Evolutionary conservation across 2,329 filamentous ascomycete genomes (phyloP).

Genomic region (Fusarium domesticum): DNA sequence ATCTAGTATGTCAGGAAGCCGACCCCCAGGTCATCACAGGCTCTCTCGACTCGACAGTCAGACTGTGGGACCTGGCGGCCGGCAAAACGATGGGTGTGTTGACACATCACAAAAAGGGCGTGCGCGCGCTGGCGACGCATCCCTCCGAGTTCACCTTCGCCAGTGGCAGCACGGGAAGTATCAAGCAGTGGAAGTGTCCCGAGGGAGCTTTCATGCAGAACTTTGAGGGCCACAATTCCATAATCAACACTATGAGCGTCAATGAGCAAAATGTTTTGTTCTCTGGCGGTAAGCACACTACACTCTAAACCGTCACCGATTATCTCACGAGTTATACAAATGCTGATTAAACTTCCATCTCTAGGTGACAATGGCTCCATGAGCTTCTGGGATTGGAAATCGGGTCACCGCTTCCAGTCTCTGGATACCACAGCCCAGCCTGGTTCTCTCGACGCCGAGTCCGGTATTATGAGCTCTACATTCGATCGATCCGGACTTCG

Average conservation of each 20-base stretch:
- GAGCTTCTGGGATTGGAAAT: slow-evolving; percentile 99
- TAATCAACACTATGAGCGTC: slow-evolving; percentile 90
- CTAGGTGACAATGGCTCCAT: slow-evolving; percentile 86
- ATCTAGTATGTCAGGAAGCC: slow-evolving; percentile 89
- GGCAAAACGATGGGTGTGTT: slow-evolving; percentile 95
- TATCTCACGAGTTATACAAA: no score
- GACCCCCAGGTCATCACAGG: slow-evolving; percentile 93
- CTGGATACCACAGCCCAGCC: slow-evolving; percentile 91
- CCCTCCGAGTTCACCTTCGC: slow-evolving; percentile 96
- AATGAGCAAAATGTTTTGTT: slow-evolving; percentile 96
- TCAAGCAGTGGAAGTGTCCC: slow-evolving; percentile 99
- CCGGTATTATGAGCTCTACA: slow-evolving; percentile 89
- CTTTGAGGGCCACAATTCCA: slow-evolving; percentile 92
- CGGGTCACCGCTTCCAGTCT: slow-evolving; percentile 85
- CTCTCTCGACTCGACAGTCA: slow-evolving; percentile 88
- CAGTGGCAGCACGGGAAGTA: slow-evolving; percentile 83
- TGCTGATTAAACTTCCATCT: slow-evolving; percentile 8
- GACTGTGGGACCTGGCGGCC: slow-evolving; percentile 92
- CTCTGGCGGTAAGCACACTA: slow-evolving; percentile 67
- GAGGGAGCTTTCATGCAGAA: slow-evolving; percentile 99
- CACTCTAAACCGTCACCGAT: no score
- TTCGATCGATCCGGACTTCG: slow-evolving; percentile 88
- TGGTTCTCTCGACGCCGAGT: slow-evolving; percentile 88
- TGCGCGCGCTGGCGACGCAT: slow-evolving; percentile 78
- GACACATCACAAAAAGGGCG: slow-evolving; percentile 98